A percentile compares a stretch with the other conserved stretches of the same genome.
Conservation (phyloP, 306 rosid species). For the barrel medic (Medicago truncatula) region MtrunA17r5.0-ANR NC_053044.1:13505501-13506000, state of each 20-base stretch:
- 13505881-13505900: constrained; percentile 38
- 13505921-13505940: neutral
- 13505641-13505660: constrained; percentile 54
- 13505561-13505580: constrained; percentile 75
- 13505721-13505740: constrained; percentile 53
- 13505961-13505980: neutral
- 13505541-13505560: constrained; percentile 54
- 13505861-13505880: constrained; percentile 9
- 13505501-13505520: constrained; percentile 1
- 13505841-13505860: constrained; percentile 44
- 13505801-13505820: constrained; percentile 41
- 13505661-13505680: constrained; percentile 31
- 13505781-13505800: constrained; percentile 45
- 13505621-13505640: constrained; percentile 62
- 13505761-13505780: constrained; percentile 34
- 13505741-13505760: constrained; percentile 49
- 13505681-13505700: constrained; percentile 22
- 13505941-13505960: neutral
- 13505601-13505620: constrained; percentile 74
- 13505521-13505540: neutral
- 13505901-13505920: constrained; percentile 47
- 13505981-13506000: neutral
- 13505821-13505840: constrained; percentile 33
- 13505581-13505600: constrained; percentile 71
- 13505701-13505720: constrained; percentile 55